These are phyloP conservation scores for Noccaea caerulescens DNA, from an alignment of 345 rosid species.

Conservation along the genomic window DNA sequence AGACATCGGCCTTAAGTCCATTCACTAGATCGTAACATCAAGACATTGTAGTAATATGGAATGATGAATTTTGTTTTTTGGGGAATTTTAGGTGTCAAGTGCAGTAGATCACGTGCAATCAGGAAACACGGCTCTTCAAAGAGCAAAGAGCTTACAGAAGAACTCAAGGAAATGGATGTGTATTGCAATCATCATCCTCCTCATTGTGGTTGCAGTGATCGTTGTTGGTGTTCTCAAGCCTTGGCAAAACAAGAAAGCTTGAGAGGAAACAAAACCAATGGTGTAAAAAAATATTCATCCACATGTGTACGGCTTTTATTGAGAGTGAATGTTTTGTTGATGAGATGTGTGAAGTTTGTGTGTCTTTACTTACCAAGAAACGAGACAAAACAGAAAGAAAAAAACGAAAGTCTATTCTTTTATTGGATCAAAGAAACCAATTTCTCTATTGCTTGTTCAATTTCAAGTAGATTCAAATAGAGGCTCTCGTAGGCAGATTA, in stretches of 20 bases:
- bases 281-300: conserved; percentile 5
- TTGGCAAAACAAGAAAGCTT: conserved; percentile 73
- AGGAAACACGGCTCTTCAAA: conserved; percentile 81
- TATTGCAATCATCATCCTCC: conserved; percentile 83
- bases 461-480: neutral
- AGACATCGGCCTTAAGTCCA: neutral
- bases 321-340: conserved; percentile 27
- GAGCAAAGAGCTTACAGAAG: conserved; percentile 78
- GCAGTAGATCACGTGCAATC: conserved; percentile 94
- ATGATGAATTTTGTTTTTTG: conserved; percentile 1
- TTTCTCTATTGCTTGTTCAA: conserved; percentile 12
- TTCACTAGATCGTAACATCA: neutral
- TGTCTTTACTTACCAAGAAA: conserved; percentile 7
- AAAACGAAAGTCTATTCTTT: conserved; percentile 16
- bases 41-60: neutral
- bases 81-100: conserved; percentile 62
- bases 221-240: conserved; percentile 81
- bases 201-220: conserved; percentile 68
- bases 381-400: neutral
- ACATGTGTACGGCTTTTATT: conserved; percentile 19
- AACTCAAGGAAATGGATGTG: conserved; percentile 96
- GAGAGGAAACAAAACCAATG: conserved; percentile 16
- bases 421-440: conserved; percentile 34
- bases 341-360: conserved; percentile 28
- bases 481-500: neutral